Evolutionary conservation across 179 eudicot species (phyloP), one percentile per base, ranked within the genome.

Genomic region (Camellia oleifera): DNA sequence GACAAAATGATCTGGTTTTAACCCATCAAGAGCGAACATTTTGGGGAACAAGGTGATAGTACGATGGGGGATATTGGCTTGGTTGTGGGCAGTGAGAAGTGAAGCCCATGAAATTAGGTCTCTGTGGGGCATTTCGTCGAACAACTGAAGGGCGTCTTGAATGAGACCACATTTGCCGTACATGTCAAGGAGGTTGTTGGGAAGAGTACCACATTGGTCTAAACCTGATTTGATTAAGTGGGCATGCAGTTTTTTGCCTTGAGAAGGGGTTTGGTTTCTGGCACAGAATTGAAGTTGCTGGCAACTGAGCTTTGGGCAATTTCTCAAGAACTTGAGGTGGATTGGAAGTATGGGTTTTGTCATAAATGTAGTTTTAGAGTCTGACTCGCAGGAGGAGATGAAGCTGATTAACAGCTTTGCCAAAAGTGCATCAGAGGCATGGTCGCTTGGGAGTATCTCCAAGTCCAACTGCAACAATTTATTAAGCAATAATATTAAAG

Each of bases 71-170:
- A 86, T 80, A 44, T 79, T 82, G 71, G 92, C 84, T 53, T 85
- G 91, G 86, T 91, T 94, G 77, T 88, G 70, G 54, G 97, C 92
- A 58, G 94, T 91, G 48, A 94, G 85, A 73, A 92, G 77, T 3
- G 98, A 88, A 4, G 94, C 90, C 98, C 98, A 94, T 9, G 97
- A 89, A 56, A 88, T 83, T 4, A 71, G 72, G 75, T 90, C 88
- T 75, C 97, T 81, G 0, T 88, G 80, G n/a, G 90, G 91, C 91
- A 92, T 88, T 92, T 87, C 89, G 46, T 94, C 95, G 87, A 26
- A 26, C 32, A 26, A 26, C 0, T 26, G 32, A 26, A 26, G 32
- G 32, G 32, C 32, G 32, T 26, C 17, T 7, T 76, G 5, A 13
- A 89, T 54, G 23, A 74, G 83, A 54, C 93, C 91, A 48, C 92